Percentiles rank a stretch among this genome's conserved stretches.
Evolutionary conservation across 805 yeast species (phyloP).

Genomic region (Wickerhamomyces subpelliculosus): DNA sequence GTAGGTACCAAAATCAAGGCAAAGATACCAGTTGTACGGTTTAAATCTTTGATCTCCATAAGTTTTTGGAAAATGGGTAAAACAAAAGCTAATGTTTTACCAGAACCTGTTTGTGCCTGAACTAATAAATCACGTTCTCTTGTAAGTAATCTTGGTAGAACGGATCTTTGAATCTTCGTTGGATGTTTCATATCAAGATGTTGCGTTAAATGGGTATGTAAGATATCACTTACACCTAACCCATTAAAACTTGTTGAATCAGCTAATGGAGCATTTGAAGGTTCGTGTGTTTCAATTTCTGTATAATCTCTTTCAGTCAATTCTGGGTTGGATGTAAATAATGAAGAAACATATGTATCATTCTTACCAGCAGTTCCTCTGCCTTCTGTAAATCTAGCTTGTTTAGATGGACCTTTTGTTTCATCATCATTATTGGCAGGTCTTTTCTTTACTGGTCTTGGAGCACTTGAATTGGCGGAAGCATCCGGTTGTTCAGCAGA

Average conservation of each 20-base stretch:
- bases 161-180: slow-evolving; percentile 80
- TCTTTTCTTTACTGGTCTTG: slow-evolving; percentile 7
- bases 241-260: slow-evolving; percentile 67
- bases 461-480: slow-evolving; percentile 5
- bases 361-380: slow-evolving; percentile 46
- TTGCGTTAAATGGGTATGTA: slow-evolving; percentile 49
- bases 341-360: slow-evolving; percentile 73
- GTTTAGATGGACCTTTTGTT: slow-evolving; percentile 25
- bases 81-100: slow-evolving; percentile 85
- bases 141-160: slow-evolving; percentile 53
- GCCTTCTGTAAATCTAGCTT: slow-evolving; percentile 37
- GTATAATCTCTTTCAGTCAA: slow-evolving; percentile 32
- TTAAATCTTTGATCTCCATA: slow-evolving; percentile 43
- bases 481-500: not conserved
- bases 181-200: slow-evolving; percentile 58
- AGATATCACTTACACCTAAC: slow-evolving; percentile 53
- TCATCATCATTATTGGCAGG: slow-evolving; percentile 6
- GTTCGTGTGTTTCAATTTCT: slow-evolving; percentile 28
- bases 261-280: slow-evolving; percentile 80
- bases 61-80: slow-evolving; percentile 77
- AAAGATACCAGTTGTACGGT: slow-evolving; percentile 74
- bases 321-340: slow-evolving; percentile 68
- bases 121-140: slow-evolving; percentile 63
- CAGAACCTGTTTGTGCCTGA: slow-evolving; percentile 98
- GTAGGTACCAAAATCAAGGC: slow-evolving; percentile 91